Base-by-base conservation (phyloP, 1,139 yeast genomes). In the Citeromyces hawaiiensis region DNA sequence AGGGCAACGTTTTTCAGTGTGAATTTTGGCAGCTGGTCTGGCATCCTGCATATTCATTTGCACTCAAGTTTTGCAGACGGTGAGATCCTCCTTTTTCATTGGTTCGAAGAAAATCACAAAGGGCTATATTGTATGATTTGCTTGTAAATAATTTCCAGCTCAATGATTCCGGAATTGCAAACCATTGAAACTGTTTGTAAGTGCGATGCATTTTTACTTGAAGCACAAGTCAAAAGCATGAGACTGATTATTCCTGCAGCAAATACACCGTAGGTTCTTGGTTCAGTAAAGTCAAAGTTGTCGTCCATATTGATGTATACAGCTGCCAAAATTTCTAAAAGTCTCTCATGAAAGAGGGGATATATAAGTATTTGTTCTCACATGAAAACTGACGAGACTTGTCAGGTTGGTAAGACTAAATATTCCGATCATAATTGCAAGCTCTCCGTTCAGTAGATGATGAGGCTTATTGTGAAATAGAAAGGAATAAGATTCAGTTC, bases 151-250 rank as follows among this genome's bases (percentile, higher is more conserved):
- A n/a, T n/a, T n/a, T n/a, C n/a, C n/a, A n/a, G n/a, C n/a, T n/a
- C 54, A 44, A 81, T 69, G 18, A 71, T 63, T 17, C 80, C 81
- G 39, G 65, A 59, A 2, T 77, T 65, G 48, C 72, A 69, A 15
- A 73, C 69, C 47, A 76, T 58, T 9, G 80, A 71, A 38, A 63
- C 42, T 14, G 46, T 37, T 10, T 67, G 69, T 39, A 64, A 49
- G 39, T 55, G 47, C 38, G 49, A 48, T 25, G 59, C 66, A 47
- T 59, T 60, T 42, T 58, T 48, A 47, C 62, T 62, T 50, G 59
- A 54, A 13, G 54, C 34, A 37, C 59, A 56, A 11, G 58, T 49
- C 21, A 59, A 42, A 36, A 56, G 38, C 41, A 67, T 69, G 42
- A 63, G 39, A 4, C 51, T 64, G 8, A 65, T 39, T 44, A 60